Base-by-base conservation (phyloP, 768 basidiomycete species). In the Rhizopogon roseolus region DNA sequence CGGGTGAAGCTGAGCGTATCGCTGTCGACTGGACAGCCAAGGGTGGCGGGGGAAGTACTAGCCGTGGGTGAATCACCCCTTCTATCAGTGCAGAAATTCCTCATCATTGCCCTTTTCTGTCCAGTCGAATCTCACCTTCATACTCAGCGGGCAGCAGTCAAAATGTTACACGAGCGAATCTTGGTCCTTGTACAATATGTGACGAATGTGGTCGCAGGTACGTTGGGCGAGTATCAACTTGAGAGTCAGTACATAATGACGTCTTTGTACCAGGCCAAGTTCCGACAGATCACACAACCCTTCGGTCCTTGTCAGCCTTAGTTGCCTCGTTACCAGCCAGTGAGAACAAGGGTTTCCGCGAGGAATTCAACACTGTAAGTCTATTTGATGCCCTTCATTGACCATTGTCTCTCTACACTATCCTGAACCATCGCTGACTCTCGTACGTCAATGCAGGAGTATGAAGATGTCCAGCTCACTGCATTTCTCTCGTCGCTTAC, bases 1-100 rank as follows among this genome's bases (percentile, higher is more conserved):
- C 96, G 0, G 97, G 96, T 34, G 97, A 99, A 72, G 97, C 97
- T 14, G 97, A 99, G 67, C 85, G 97, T 38, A 98, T 99, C 57
- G 97, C 97, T 6, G 97, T 99, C 0, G 96, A 98, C 67, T 96
- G 93, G 81, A 91, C 91, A 3, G 89, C 91, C 25, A 84, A 85
- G 66, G 90, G 90, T 8, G 90, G 92, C 45, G 89, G 83, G 28
- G 88, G 85, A 57, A 88, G 86, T 41, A 90, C 85, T 13, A 90
- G 85, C 58, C 73, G 93, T 93, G 60, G 72, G 89, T 76, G 44
- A 46, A 36, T 22, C 29, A 25, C 13, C 6, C 34, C 55, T 57
- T 27, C 14, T 10, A 11, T 1, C 9, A 41, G 28, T 19, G 9
- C 41, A 19, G 16, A 34, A 41, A 32, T 43, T 42, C 48, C 34